A percentile compares a stretch with the other conserved stretches of the same genome.
phyloP scores from a whole-genome alignment of 2,329 filamentous ascomycete species.

The Orbilia quercus region DNA sequence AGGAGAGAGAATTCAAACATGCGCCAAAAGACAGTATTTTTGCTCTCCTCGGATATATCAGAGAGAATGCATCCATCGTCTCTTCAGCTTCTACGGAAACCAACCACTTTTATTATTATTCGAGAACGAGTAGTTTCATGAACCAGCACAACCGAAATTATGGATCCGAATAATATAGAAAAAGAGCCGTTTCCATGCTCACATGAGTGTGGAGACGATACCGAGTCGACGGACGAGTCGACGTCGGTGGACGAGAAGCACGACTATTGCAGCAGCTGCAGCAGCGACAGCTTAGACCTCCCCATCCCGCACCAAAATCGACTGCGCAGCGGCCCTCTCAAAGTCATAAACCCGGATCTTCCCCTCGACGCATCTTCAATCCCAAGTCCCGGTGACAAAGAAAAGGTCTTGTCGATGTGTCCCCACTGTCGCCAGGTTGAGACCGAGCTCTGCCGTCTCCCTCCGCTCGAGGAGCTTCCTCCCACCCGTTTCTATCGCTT shows the following conservation, averaged over 20 bases:
- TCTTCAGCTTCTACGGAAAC: not conserved
- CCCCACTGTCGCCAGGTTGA: conserved; percentile 50
- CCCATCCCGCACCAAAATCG: no score
- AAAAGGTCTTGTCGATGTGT: conserved; percentile 40
- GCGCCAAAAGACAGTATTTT: conserved; percentile 2
- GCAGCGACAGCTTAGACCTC: not conserved
- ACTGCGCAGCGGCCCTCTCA: conserved; percentile 2
- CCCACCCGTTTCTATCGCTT: conserved; percentile 40
- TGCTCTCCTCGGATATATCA: not conserved
- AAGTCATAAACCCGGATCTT: conserved; percentile 23
- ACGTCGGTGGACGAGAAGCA: conserved; percentile 9
- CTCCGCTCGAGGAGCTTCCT: conserved; percentile 38
- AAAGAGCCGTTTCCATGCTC: not conserved
- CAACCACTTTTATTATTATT: not conserved
- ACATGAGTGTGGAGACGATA: not conserved
- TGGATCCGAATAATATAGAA: conserved; percentile 4
- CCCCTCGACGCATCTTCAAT: conserved; percentile 20
- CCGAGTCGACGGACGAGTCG: no score
- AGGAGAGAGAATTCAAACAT: not conserved
- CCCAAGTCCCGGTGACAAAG: not conserved
- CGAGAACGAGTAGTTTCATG: not conserved
- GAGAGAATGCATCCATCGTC: not conserved
- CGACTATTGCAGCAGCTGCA: not conserved
- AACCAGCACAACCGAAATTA: not conserved
- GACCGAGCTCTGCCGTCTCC: conserved; percentile 41